Percentiles rank a stretch among this genome's conserved stretches.
Conservation (phyloP, 225 moss, liverwort and hornwort species). For the Thuidium tamariscinum region DNA sequence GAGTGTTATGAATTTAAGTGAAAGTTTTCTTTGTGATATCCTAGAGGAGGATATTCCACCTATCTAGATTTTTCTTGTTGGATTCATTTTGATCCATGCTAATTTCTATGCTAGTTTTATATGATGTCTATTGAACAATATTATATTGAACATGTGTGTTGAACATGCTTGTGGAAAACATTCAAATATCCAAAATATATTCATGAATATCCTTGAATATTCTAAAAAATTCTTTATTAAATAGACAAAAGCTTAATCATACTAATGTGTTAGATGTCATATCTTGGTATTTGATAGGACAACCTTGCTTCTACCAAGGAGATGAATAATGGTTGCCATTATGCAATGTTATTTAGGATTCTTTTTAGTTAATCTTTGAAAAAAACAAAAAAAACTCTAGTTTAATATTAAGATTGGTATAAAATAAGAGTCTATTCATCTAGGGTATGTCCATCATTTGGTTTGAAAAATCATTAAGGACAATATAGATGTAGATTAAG, state of each 20-base stretch:
- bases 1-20: background rate
- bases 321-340: background rate
- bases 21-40: background rate
- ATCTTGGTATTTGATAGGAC: rapidly evolving
- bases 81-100: background rate
- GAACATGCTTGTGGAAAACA: background rate
- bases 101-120: rapidly evolving
- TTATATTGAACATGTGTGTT: background rate
- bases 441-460: no score
- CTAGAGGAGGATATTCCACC: background rate
- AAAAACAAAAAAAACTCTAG: background rate
- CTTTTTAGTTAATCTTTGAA: background rate
- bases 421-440: no score
- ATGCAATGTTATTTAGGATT: background rate
- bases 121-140: rapidly evolving
- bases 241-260: background rate
- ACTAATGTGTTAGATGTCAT: background rate
- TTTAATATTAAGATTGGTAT: background rate
- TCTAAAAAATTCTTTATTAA: no score
- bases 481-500: no score
- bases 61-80: background rate
- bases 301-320: background rate
- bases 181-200: background rate
- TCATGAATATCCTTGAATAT: background rate
- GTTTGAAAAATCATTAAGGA: no score